Evolutionary conservation across 2,329 filamentous ascomycete genomes (phyloP).

Genomic region (Fusarium equiseti): DNA sequence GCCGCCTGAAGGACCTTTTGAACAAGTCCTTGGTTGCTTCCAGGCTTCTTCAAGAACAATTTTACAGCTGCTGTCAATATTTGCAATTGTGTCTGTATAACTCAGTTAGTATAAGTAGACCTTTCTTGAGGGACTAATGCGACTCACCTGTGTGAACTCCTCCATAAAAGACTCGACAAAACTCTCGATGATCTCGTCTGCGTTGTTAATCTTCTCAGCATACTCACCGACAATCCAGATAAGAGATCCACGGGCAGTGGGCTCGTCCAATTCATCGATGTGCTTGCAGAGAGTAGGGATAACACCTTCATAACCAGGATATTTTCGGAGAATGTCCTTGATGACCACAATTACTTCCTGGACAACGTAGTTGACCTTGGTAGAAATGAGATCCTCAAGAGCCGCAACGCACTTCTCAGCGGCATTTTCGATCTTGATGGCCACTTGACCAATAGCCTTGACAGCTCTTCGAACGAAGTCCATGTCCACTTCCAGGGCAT

Average conservation of each 20-base stretch:
- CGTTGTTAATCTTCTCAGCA: slow-evolving; percentile 98
- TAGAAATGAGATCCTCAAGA: slow-evolving; percentile 91
- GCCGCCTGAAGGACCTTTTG: slow-evolving; percentile 94
- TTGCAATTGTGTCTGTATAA: slow-evolving; percentile 88
- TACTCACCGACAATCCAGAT: slow-evolving; percentile 99
- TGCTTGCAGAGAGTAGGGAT: slow-evolving; percentile 96
- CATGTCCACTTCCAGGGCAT: slow-evolving; percentile 98
- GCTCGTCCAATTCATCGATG: slow-evolving; percentile 96
- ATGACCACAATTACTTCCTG: slow-evolving; percentile 99
- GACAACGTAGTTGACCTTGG: slow-evolving; percentile 98
- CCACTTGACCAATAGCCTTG: slow-evolving; percentile 96
- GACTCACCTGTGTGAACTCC: slow-evolving; percentile 88
- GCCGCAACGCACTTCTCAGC: slow-evolving; percentile 97
- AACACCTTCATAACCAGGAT: slow-evolving; percentile 97
- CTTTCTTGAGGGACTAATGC: background rate
- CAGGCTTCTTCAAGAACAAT: slow-evolving; percentile 95
- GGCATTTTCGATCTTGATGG: slow-evolving; percentile 96
- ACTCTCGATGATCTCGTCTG: slow-evolving; percentile 89
- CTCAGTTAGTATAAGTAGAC: background rate
- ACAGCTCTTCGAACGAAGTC: slow-evolving; percentile 96
- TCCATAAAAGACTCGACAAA: slow-evolving; percentile 97
- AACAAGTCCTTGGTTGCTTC: slow-evolving; percentile 89
- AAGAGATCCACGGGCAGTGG: slow-evolving; percentile 86
- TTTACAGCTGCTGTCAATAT: slow-evolving; percentile 98
- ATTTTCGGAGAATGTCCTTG: slow-evolving; percentile 98